Percentiles rank a stretch among this genome's conserved stretches.
Evolutionary conservation across 179 eudicot species (phyloP).

Genomic region (Silene vulgaris): DNA sequence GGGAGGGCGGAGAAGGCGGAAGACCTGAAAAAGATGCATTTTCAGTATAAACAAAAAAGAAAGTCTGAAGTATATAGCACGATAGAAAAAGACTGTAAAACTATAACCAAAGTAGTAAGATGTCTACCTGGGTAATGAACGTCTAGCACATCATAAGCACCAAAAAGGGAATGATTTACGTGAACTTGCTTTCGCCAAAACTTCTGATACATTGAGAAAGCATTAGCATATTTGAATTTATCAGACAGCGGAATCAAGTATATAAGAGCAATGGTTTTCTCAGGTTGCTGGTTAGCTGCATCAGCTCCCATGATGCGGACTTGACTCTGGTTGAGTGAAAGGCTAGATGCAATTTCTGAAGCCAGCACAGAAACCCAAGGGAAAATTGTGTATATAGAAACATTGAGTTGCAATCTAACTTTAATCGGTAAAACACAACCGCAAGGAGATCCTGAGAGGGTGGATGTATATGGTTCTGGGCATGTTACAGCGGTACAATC

Average conservation of each 20-base stretch:
- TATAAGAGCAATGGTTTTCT: conserved; percentile 58
- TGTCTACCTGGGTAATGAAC: conserved; percentile 86
- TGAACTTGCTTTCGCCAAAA: conserved; percentile 62
- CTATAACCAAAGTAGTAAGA: neutral
- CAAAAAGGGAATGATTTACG: conserved; percentile 56
- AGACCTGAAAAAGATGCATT: conserved; percentile 49
- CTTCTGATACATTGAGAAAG: conserved; percentile 53
- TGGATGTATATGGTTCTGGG: conserved; percentile 69
- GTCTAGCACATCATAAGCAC: conserved; percentile 67
- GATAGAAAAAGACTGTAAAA: neutral
- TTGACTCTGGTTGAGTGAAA: conserved; percentile 65
- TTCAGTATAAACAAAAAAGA: neutral
- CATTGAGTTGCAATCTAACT: conserved; percentile 49
- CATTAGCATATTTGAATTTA: conserved; percentile 39
- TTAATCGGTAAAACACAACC: conserved; percentile 91
- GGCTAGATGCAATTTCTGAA: conserved; percentile 54
- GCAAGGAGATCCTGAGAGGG: conserved; percentile 71
- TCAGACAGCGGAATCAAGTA: conserved; percentile 57
- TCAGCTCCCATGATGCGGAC: conserved; percentile 89
- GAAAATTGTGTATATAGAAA: conserved; percentile 64
- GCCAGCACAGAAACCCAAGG: conserved; percentile 78
- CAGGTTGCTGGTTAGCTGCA: conserved; percentile 64
- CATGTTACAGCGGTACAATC: conserved; percentile 71
- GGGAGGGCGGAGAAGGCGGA: conserved; percentile 87
- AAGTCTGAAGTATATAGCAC: no score